Evolutionary conservation across 495 filamentous ascomycete species (phyloP).

Genomic region (Talaromyces borbonicus): DNA sequence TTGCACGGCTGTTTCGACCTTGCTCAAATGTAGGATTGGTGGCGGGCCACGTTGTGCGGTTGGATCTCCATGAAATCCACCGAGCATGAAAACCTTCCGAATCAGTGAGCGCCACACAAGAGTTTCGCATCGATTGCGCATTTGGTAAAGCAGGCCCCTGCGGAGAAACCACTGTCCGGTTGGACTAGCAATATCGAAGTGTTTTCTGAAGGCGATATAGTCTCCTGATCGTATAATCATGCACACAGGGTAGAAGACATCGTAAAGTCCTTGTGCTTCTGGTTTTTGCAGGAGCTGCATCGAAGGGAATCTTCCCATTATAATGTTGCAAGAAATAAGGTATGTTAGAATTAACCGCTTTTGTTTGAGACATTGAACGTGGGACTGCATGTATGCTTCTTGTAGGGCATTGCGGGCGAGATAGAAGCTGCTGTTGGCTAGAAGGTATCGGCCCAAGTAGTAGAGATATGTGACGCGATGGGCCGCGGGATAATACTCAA

Average conservation of each 20-base stretch:
- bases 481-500: slow-evolving; percentile 71
- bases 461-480: slow-evolving; percentile 89
- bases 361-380: slow-evolving; percentile 54
- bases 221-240: slow-evolving; percentile 67
- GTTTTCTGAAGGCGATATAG: slow-evolving; percentile 62
- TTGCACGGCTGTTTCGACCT: slow-evolving; percentile 26
- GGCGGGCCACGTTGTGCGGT: slow-evolving; percentile 32
- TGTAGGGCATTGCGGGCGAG: slow-evolving; percentile 64
- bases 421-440: slow-evolving; percentile 71
- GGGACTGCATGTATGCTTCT: slow-evolving; percentile 71
- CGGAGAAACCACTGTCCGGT: slow-evolving; percentile 59
- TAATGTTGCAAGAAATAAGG: slow-evolving; percentile 71
- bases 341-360: slow-evolving; percentile 74
- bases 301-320: slow-evolving; percentile 79
- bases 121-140: slow-evolving; percentile 64
- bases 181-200: slow-evolving; percentile 43
- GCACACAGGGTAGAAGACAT: slow-evolving; percentile 66
- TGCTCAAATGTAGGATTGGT: slow-evolving; percentile 33
- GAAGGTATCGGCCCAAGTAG: slow-evolving; percentile 84
- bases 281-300: slow-evolving; percentile 51
- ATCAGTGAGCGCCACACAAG: slow-evolving; percentile 79
- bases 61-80: slow-evolving; percentile 41
- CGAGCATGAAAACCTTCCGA: slow-evolving; percentile 62
- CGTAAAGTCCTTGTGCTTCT: slow-evolving; percentile 59
- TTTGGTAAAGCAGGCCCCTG: slow-evolving; percentile 62